A percentile compares a stretch with the other conserved stretches of the same genome.
Conservation (phyloP, 768 basidiomycete genomes). For the Phylloporus sp. region DNA sequence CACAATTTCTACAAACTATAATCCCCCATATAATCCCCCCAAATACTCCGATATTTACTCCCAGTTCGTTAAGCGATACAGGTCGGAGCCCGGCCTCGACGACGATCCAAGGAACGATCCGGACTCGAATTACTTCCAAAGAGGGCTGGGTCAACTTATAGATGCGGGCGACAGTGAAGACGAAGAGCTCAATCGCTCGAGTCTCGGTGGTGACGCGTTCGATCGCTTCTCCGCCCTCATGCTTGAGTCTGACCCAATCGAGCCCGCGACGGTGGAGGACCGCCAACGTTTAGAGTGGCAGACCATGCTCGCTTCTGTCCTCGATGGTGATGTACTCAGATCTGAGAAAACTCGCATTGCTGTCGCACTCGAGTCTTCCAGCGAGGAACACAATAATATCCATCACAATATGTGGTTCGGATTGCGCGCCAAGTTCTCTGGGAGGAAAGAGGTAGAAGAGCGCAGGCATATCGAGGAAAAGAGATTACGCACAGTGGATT, state of each 20-base stretch:
- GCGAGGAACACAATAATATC: constrained; percentile 63
- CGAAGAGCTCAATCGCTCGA: constrained; percentile 49
- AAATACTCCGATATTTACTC: constrained; percentile 65
- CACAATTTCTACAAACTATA: constrained; percentile 26
- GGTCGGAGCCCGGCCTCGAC: constrained; percentile 54
- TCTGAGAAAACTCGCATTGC: constrained; percentile 93
- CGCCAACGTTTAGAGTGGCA: constrained; percentile 92
- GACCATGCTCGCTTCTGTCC: constrained; percentile 87
- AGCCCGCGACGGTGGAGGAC: constrained; percentile 68
- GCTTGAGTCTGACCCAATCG: constrained; percentile 58
- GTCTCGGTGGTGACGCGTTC: constrained; percentile 40
- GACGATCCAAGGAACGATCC: constrained; percentile 75
- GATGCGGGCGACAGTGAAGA: constrained; percentile 75
- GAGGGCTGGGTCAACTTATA: constrained; percentile 61
- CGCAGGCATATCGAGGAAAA: constrained; percentile 76
- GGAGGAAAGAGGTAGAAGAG: constrained; percentile 78
- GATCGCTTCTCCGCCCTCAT: constrained; percentile 50
- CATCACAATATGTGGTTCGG: constrained; percentile 83
- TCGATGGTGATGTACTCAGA: constrained; percentile 90
- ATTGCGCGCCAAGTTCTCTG: constrained; percentile 81
- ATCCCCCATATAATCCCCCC: constrained; percentile 28
- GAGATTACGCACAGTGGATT: constrained; percentile 73
- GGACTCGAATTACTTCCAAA: constrained; percentile 78
- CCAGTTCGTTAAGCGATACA: constrained; percentile 74
- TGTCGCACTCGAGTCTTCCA: constrained; percentile 63